Conservation (phyloP, 176 grass and related monocot genomes). For the Oryza meyeriana region DNA sequence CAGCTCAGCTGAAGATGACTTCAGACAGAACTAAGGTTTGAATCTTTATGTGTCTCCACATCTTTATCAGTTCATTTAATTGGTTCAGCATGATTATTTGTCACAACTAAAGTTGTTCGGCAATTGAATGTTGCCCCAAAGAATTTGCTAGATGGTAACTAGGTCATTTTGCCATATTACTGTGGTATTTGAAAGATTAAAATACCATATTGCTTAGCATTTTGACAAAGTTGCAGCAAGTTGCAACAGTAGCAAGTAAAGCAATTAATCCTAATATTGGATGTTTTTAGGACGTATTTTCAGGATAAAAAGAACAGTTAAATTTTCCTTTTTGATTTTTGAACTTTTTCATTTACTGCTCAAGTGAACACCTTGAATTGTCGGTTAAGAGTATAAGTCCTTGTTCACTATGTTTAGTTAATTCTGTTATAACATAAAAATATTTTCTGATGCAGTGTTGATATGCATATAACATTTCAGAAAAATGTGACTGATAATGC, state of each 20-base stretch:
- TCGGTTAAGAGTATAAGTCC: neutral
- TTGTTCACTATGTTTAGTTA: neutral
- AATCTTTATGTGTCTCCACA: neutral
- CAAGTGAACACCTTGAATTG: neutral
- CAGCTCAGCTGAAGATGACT: constrained; percentile 92
- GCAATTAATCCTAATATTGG: neutral
- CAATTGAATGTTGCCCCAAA: neutral
- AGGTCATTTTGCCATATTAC: neutral
- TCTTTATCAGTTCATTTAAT: neutral
- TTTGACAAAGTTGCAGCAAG: neutral
- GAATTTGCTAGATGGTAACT: neutral
- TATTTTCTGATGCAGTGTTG: neutral
- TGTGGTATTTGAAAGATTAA: neutral
- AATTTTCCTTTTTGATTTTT: neutral
- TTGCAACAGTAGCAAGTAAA: neutral
- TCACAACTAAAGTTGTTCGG: neutral
- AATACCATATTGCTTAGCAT: neutral
- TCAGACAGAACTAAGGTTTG: constrained; percentile 96
- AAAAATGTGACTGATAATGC: constrained; percentile 35
- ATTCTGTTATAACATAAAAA: neutral
- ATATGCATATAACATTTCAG: neutral
- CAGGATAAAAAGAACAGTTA: neutral
- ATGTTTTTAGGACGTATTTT: neutral
- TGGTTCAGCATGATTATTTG: neutral
- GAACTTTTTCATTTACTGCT: neutral